Percentiles rank a stretch among this genome's conserved stretches.
Evolutionary conservation across 1,284 basidiomycete species (phyloP).

Genomic region (Meira miltonrushii): DNA sequence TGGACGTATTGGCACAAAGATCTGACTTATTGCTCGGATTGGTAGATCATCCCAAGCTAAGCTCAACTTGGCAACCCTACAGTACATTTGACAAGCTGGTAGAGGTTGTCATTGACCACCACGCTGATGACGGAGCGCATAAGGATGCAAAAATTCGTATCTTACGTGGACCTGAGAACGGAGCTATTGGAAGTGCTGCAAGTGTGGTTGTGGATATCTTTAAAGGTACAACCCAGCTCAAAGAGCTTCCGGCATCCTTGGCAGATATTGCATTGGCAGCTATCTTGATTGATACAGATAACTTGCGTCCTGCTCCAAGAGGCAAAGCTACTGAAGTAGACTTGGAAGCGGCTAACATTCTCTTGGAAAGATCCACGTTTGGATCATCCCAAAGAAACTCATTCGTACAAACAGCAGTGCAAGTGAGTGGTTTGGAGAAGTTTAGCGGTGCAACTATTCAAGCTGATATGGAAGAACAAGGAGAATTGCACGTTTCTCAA

Average conservation of each 20-base stretch:
- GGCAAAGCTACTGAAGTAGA: conserved; percentile 38
- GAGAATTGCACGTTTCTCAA: conserved; percentile 4
- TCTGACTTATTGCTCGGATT: conserved; percentile 63
- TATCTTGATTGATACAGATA: conserved; percentile 49
- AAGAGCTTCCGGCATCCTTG: conserved; percentile 19
- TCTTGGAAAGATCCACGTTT: conserved; percentile 34
- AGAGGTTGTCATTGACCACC: conserved; percentile 74
- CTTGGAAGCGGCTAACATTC: conserved; percentile 25
- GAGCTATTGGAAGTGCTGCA: conserved; percentile 24
- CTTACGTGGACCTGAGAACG: conserved; percentile 29
- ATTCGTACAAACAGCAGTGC: conserved; percentile 69
- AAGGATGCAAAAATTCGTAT: conserved; percentile 45
- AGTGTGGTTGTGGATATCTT: conserved; percentile 26
- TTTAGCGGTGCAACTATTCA: conserved; percentile 58
- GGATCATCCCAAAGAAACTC: conserved; percentile 59
- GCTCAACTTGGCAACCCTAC: conserved; percentile 3
- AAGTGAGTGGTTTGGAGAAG: conserved; percentile 63
- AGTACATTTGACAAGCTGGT: not conserved
- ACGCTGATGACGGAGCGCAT: conserved; percentile 75
- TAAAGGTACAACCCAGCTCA: conserved; percentile 10
- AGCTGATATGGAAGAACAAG: conserved; percentile 49
- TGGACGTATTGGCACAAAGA: conserved; percentile 54
- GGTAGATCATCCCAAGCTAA: conserved; percentile 66
- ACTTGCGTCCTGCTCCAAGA: conserved; percentile 44
- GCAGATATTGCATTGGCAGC: conserved; percentile 54